A percentile compares a stretch with the other conserved stretches of the same genome.
Conservation (phyloP, 2,329 filamentous ascomycete genomes). For the Fusarium albosuccineum region DNA sequence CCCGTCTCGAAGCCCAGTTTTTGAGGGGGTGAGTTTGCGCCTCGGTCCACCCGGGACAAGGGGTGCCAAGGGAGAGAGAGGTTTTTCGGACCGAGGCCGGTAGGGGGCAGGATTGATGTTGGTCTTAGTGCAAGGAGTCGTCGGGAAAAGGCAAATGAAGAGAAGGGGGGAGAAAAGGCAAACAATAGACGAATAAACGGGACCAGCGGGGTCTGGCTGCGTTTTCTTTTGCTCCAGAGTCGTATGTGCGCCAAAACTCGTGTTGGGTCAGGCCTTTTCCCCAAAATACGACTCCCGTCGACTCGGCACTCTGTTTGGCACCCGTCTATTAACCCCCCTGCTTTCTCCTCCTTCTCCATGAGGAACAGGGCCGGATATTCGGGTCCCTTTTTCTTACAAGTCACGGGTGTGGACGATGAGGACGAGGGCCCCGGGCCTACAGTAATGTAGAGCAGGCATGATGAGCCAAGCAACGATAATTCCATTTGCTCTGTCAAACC, state of each 20-base stretch:
- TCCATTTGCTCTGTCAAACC: not conserved
- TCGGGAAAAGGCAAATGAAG: too few species aligned
- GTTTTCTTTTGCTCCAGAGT: not conserved
- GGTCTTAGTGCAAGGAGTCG: conserved; percentile 25
- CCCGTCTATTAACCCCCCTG: not conserved
- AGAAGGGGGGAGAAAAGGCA: not conserved
- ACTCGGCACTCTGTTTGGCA: not conserved
- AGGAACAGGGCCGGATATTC: conserved; percentile 21
- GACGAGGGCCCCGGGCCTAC: not conserved
- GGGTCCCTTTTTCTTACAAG: not conserved
- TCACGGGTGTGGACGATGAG: conserved; percentile 18
- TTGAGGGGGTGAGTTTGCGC: conserved; percentile 16
- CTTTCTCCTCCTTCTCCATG: conserved; percentile 13
- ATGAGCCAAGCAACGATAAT: not conserved
- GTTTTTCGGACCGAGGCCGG: not conserved
- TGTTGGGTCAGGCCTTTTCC: not conserved
- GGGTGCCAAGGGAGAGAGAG: not conserved
- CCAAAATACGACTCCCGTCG: not conserved
- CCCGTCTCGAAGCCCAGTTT: conserved; percentile 12
- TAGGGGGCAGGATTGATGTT: conserved; percentile 4
- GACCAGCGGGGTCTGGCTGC: not conserved
- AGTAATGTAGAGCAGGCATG: too few species aligned
- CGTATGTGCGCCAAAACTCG: not conserved
- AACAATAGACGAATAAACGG: not conserved
- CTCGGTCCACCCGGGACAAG: conserved; percentile 19